A percentile compares a stretch with the other conserved stretches of the same genome.
These are phyloP conservation scores for Colletotrichum scovillei DNA, from an alignment of 2,329 filamentous ascomycete species.

Conservation along the genomic window DNA sequence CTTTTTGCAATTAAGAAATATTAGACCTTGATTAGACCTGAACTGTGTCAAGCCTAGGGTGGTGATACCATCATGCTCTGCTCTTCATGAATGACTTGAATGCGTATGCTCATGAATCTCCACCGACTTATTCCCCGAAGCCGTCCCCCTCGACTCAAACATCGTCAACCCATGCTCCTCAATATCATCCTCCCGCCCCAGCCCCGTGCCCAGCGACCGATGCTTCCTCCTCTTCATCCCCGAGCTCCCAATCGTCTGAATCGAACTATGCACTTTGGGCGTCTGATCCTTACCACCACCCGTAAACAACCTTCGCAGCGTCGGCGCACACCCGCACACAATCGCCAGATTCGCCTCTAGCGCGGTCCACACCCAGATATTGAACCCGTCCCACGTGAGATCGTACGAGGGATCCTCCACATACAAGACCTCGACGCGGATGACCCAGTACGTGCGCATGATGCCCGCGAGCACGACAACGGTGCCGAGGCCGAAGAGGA, in stretches of 20 bases:
- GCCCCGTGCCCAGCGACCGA: background rate
- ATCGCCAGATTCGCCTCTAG: slow-evolving; percentile 54
- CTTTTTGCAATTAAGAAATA: background rate
- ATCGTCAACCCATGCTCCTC: background rate
- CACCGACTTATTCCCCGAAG: background rate
- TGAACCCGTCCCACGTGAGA: slow-evolving; percentile 53
- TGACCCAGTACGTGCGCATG: slow-evolving; percentile 51
- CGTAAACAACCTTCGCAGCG: slow-evolving; percentile 41
- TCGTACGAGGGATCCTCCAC: slow-evolving; percentile 49
- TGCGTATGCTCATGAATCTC: background rate
- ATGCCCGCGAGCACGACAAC: slow-evolving; percentile 50
- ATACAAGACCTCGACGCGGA: background rate
- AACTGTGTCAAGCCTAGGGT: background rate
- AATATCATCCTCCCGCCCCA: background rate
- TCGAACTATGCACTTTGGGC: background rate
- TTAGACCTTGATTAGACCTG: background rate
- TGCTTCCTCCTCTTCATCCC: background rate
- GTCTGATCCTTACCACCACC: background rate
- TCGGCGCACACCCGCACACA: slow-evolving; percentile 52
- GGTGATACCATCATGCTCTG: background rate
- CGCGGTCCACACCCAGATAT: slow-evolving; percentile 55
- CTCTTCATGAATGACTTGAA: background rate
- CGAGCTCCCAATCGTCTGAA: background rate
- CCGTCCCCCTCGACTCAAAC: background rate
- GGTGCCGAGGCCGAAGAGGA: slow-evolving; percentile 50